Percentiles rank a stretch among this genome's conserved stretches.
phyloP scores from a whole-genome alignment of 805 yeast species.

The Candida broadrunensis region DNA sequence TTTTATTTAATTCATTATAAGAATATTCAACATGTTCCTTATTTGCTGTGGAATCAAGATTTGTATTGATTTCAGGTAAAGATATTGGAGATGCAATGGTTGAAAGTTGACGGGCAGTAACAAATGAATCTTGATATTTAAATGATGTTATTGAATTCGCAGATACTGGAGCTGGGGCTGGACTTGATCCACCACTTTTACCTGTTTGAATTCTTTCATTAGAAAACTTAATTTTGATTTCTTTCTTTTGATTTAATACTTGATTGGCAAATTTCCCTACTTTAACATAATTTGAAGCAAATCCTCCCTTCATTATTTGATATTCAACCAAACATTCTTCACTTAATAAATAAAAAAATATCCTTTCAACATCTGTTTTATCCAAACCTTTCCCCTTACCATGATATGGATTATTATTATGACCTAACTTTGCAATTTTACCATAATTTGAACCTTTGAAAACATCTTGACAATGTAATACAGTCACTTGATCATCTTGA shows the following conservation, averaged over 20 bases:
- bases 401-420: slow-evolving; percentile 56
- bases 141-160: slow-evolving; percentile 6
- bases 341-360: slow-evolving; percentile 74
- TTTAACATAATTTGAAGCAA: slow-evolving; percentile 71
- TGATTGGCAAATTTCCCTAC: slow-evolving; percentile 54
- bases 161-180: not conserved
- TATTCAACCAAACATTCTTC: slow-evolving; percentile 68
- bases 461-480: slow-evolving; percentile 78
- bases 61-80: slow-evolving; percentile 13
- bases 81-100: slow-evolving; percentile 9
- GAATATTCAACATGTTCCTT: slow-evolving; percentile 24
- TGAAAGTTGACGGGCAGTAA: slow-evolving; percentile 15
- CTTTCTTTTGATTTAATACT: slow-evolving; percentile 43
- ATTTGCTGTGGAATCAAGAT: slow-evolving; percentile 13
- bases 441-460: slow-evolving; percentile 67
- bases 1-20: slow-evolving; percentile 35
- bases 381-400: slow-evolving; percentile 67
- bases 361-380: slow-evolving; percentile 74
- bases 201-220: slow-evolving; percentile 8
- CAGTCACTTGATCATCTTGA: slow-evolving; percentile 63
- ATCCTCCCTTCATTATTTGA: slow-evolving; percentile 71
- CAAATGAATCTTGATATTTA: slow-evolving; percentile 17
- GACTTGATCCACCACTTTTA: not conserved
- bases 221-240: slow-evolving; percentile 53
- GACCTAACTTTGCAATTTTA: slow-evolving; percentile 63